Evolutionary conservation across 805 yeast genomes (phyloP).

Genomic region (Cyberlindnera subsufficiens): DNA sequence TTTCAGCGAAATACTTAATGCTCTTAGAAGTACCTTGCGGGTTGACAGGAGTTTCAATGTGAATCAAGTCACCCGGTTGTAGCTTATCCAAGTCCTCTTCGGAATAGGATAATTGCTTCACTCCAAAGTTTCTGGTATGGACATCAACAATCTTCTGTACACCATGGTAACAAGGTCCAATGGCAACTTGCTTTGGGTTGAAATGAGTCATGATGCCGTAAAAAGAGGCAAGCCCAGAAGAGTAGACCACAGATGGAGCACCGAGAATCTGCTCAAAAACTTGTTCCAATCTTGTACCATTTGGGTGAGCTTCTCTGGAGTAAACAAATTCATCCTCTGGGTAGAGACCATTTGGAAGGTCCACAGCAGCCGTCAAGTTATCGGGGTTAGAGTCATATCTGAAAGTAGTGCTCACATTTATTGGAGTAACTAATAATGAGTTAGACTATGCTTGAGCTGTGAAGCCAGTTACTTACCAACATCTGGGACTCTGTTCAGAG

Average conservation of each 20-base stretch:
- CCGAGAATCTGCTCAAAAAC: conserved; percentile 54
- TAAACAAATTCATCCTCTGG: conserved; percentile 42
- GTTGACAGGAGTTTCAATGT: conserved; percentile 83
- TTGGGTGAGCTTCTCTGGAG: conserved; percentile 74
- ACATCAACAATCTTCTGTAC: conserved; percentile 65
- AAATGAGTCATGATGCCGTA: conserved; percentile 63
- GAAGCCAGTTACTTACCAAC: conserved; percentile 29
- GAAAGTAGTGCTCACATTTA: conserved; percentile 76
- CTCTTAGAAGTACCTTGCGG: conserved; percentile 73
- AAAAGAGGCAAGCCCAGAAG: conserved; percentile 79
- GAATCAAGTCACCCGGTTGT: conserved; percentile 67
- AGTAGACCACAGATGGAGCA: conserved; percentile 63
- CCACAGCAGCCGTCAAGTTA: conserved; percentile 43
- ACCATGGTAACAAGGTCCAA: conserved; percentile 85
- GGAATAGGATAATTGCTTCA: conserved; percentile 40
- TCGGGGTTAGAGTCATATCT: conserved; percentile 58
- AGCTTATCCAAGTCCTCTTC: conserved; percentile 42
- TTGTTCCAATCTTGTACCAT: conserved; percentile 59
- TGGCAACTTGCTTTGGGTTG: conserved; percentile 69
- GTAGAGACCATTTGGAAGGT: conserved; percentile 25
- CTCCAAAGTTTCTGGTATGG: conserved; percentile 53
- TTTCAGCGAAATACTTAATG: conserved; percentile 53
- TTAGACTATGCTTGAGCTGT: conserved; percentile 15
- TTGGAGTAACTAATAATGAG: conserved; percentile 55
- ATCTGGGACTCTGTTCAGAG: conserved; percentile 48